Evolutionary conservation across 208 protist genomes (phyloP).

Genomic region (Wallacemonas rigidus): DNA sequence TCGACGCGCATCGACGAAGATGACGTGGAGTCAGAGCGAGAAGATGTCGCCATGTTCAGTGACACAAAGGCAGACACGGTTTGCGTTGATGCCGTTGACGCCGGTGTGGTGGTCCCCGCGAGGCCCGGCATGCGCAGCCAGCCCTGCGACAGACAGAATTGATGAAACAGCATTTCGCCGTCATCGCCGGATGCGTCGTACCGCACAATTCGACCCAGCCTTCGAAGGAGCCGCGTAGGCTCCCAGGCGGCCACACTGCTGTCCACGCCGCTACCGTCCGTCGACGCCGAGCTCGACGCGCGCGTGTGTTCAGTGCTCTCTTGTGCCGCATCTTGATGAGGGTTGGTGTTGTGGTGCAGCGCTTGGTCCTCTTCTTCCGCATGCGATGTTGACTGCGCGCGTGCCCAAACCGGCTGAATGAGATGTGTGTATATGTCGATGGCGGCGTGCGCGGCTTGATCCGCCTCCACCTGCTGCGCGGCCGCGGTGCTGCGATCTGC

Average conservation of each 20-base stretch:
- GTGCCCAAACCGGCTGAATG: neutral
- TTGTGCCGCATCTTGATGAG: too few species aligned
- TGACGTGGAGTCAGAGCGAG: neutral
- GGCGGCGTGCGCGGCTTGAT: conserved; percentile 44
- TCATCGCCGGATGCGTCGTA: conserved; percentile 72
- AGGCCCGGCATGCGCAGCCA: neutral
- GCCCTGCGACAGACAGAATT: conserved; percentile 26
- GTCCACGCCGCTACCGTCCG: too few species aligned
- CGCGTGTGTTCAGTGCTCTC: too few species aligned
- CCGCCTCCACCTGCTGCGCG: conserved; percentile 21
- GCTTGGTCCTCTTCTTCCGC: too few species aligned
- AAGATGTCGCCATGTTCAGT: too few species aligned
- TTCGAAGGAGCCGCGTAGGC: conserved; percentile 19
- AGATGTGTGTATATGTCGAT: conserved; percentile 25
- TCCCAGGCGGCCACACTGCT: neutral
- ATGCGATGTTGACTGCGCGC: neutral
- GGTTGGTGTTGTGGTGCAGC: too few species aligned
- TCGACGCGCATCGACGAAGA: neutral
- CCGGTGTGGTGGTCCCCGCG: neutral
- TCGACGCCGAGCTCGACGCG: too few species aligned
- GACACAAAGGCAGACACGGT: too few species aligned
- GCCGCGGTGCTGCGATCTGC: conserved; percentile 2
- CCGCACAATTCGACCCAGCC: conserved; percentile 33
- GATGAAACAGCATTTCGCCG: conserved; percentile 75
- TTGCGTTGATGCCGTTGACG: too few species aligned